These are phyloP conservation scores for Chlamydomonas sphaeroides DNA, from an alignment of 139 green algal genomes.

Conservation along the genomic window DNA sequence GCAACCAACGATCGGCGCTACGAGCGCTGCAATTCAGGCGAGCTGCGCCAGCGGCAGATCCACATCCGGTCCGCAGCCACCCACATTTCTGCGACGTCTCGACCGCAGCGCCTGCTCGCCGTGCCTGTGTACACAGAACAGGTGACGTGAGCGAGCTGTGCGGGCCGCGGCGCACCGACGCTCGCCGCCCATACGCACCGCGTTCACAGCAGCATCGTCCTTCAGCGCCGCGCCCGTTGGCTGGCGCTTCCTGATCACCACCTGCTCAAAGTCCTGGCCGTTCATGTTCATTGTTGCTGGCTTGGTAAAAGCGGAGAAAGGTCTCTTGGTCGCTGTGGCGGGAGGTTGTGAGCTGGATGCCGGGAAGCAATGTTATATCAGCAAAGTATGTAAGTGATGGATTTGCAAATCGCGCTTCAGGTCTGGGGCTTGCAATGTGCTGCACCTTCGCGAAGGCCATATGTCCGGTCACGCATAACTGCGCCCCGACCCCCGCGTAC, in stretches of 20 bases:
- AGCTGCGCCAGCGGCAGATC: too few species aligned
- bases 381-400: too few species aligned
- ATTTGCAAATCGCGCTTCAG: too few species aligned
- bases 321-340: not conserved
- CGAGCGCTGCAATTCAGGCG: too few species aligned
- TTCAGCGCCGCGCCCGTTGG: conserved; percentile 48
- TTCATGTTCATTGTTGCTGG: conserved; percentile 54
- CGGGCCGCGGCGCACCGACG: not conserved
- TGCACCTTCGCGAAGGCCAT: too few species aligned
- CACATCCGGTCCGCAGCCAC: not conserved
- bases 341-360: too few species aligned
- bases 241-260: conserved; percentile 78
- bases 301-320: not conserved
- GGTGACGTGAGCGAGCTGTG: not conserved
- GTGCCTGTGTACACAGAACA: conserved; percentile 40
- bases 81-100: conserved; percentile 80
- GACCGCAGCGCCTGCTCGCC: conserved; percentile 58
- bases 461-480: too few species aligned
- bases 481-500: too few species aligned
- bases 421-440: too few species aligned
- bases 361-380: too few species aligned
- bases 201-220: conserved; percentile 68
- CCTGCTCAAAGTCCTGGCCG: conserved; percentile 73
- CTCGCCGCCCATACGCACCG: conserved; percentile 39
- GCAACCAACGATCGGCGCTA: too few species aligned